A percentile compares a stretch with the other conserved stretches of the same genome.
Conservation (phyloP, 805 yeast species). For the Suhomyces vadensis region DNA sequence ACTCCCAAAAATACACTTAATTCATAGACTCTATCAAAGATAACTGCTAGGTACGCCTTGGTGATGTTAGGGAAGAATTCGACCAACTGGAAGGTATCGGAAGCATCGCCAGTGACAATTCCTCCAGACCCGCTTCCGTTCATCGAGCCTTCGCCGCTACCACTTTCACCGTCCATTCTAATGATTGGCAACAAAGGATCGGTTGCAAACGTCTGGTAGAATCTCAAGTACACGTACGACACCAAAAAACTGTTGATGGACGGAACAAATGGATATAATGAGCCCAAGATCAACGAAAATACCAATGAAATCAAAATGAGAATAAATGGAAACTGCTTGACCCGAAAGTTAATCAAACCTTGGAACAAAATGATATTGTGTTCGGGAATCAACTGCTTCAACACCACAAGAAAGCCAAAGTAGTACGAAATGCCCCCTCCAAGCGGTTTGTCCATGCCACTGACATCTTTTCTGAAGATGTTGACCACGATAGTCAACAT, state of each 20-base stretch:
- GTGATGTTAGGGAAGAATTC: slow-evolving; percentile 77
- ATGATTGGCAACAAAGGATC: slow-evolving; percentile 57
- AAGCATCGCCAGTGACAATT: slow-evolving; percentile 74
- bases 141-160: not conserved
- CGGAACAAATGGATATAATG: slow-evolving; percentile 56
- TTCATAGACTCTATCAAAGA: slow-evolving; percentile 45
- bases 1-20: slow-evolving; percentile 45
- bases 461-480: slow-evolving; percentile 34
- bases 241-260: slow-evolving; percentile 59
- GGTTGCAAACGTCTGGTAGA: slow-evolving; percentile 59
- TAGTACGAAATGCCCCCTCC: slow-evolving; percentile 54
- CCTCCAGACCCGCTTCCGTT: slow-evolving; percentile 15
- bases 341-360: slow-evolving; percentile 48
- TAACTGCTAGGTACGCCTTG: slow-evolving; percentile 51
- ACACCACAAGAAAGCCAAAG: slow-evolving; percentile 56
- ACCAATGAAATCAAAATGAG: slow-evolving; percentile 30
- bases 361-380: slow-evolving; percentile 52
- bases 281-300: slow-evolving; percentile 36
- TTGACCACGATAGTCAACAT: slow-evolving; percentile 41
- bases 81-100: slow-evolving; percentile 81
- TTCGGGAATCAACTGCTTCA: slow-evolving; percentile 60
- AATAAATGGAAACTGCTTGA: slow-evolving; percentile 62
- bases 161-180: slow-evolving; percentile 22
- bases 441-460: slow-evolving; percentile 45
- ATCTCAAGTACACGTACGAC: slow-evolving; percentile 78